These are phyloP conservation scores for Hericium coralloides DNA, from an alignment of 768 basidiomycete genomes.

Conservation along the genomic window DNA sequence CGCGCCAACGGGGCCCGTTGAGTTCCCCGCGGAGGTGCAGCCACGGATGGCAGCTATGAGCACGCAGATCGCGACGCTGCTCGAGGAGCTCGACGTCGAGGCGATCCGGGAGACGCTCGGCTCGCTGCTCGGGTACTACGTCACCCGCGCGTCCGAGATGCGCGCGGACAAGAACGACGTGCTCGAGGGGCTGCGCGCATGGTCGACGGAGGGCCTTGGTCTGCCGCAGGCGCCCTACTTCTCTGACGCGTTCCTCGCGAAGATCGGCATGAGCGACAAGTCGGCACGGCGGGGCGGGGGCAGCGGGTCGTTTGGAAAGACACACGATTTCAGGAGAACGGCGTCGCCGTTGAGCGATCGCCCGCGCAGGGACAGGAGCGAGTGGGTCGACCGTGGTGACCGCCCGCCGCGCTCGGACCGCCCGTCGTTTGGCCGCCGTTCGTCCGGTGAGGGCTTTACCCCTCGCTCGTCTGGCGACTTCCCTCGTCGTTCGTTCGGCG, in stretches of 20 bases:
- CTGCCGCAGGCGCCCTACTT: slow-evolving; percentile 6
- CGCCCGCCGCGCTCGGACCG: neutral
- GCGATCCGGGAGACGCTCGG: slow-evolving; percentile 10
- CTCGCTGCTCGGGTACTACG: slow-evolving; percentile 13
- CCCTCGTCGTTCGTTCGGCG: no score
- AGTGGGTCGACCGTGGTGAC: no score
- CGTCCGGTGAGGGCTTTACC: no score
- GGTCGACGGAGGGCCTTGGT: slow-evolving; percentile 10
- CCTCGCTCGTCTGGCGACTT: neutral
- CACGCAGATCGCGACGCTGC: slow-evolving; percentile 7
- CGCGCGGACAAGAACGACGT: slow-evolving; percentile 3
- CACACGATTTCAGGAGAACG: neutral
- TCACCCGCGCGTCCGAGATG: neutral
- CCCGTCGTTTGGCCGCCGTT: neutral
- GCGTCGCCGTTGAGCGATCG: neutral
- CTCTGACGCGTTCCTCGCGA: slow-evolving; percentile 7
- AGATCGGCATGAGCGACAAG: slow-evolving; percentile 1
- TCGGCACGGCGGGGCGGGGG: neutral
- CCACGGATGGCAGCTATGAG: slow-evolving; percentile 6
- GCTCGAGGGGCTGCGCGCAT: slow-evolving; percentile 7
- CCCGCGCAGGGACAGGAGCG: neutral
- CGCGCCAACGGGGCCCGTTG: slow-evolving; percentile 2
- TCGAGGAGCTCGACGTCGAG: slow-evolving; percentile 6
- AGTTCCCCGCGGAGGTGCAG: slow-evolving; percentile 11
- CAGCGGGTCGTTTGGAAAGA: neutral